Conservation (phyloP, 139 green algal species). For the Pleodorina starrii region DNA sequence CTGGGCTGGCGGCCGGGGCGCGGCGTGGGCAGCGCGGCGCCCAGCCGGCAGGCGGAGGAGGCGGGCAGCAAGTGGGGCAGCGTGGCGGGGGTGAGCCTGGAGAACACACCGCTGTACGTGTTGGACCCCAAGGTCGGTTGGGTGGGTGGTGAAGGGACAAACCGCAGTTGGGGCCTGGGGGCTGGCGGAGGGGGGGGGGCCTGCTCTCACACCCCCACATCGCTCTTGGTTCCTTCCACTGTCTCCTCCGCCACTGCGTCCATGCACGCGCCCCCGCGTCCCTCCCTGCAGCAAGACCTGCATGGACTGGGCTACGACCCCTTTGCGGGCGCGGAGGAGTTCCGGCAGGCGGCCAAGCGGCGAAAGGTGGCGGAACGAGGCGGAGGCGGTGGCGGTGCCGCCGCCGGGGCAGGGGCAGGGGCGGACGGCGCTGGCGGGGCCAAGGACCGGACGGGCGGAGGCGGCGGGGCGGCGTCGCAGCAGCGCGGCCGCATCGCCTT, state of each 20-base stretch:
- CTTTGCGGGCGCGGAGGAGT: conserved; percentile 90
- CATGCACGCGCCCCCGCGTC: background rate
- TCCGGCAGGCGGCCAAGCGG: conserved; percentile 66
- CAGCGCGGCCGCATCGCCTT: conserved; percentile 84
- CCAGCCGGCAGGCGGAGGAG: conserved; percentile 1
- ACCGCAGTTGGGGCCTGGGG: too few relatives aligned
- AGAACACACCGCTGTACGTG: conserved; percentile 83
- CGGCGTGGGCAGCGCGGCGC: conserved; percentile 70
- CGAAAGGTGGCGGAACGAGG: conserved; percentile 29
- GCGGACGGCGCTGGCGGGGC: background rate
- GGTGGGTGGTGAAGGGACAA: too few relatives aligned
- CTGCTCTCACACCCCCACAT: too few relatives aligned
- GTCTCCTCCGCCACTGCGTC: too few relatives aligned
- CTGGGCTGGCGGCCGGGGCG: conserved; percentile 96
- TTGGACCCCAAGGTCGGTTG: conserved; percentile 82
- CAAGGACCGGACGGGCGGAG: background rate
- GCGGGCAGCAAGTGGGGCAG: conserved; percentile 73
- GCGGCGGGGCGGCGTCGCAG: background rate
- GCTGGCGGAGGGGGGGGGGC: too few relatives aligned
- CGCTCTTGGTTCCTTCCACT: too few relatives aligned
- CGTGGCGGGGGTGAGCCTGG: conserved; percentile 70
- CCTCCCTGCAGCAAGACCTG: conserved; percentile 66
- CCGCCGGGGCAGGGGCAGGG: background rate
- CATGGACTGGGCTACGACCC: conserved; percentile 95
- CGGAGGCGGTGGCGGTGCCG: background rate